Base-by-base conservation (phyloP, 2,329 filamentous ascomycete genomes). In the Fusarium floridanum region DNA sequence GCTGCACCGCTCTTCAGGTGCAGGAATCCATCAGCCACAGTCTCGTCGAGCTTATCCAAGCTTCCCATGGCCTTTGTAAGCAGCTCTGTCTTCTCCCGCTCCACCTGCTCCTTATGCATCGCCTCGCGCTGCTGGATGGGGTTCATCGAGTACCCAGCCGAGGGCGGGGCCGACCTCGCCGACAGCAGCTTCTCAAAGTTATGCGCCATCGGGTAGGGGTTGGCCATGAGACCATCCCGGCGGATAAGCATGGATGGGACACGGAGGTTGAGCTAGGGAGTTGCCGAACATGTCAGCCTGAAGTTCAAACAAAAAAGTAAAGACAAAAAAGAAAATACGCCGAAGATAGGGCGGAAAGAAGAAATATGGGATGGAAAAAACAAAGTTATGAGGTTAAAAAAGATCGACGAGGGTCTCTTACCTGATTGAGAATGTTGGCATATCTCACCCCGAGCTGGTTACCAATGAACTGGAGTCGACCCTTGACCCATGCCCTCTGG, bases 221-320 rank as follows among this genome's bases (percentile, higher is more conserved):
- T 83, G 3, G 85, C 83, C 82, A 88, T 84, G 11, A 89, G 79
- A 6, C 84, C 84, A 75, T 91, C 89, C 39, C 86, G 83, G 32
- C 84, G 86, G 78, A 92, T 91, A 70, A 91, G 84, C 90, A 91
- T 91, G 1, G 89, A 91, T 3, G 90, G 90, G 20, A 91, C 84
- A 27, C 90, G 88, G 62, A 91, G 80, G 77, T 89, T 85, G 62
- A 91, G 84, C 89, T 91, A 61, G 61, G 27, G 48, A 32, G 63
- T 65, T 32, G 67, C 45, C n/a, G 59, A 22, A 27, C 60, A 55
- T 48, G 55, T 70, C n/a, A 71, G 67, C 36, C 43, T 65, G 63
- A 63, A 69, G 24, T 61, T 63, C 64, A 72, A 60, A 70, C 43
- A 37, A 27, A 53, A 67, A 75, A 67, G 37, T n/a, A 50, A 60